Percentiles rank a stretch among this genome's conserved stretches.
phyloP scores from a whole-genome alignment of 805 yeast genomes.

The Metschnikowia bowlesiae region DNA sequence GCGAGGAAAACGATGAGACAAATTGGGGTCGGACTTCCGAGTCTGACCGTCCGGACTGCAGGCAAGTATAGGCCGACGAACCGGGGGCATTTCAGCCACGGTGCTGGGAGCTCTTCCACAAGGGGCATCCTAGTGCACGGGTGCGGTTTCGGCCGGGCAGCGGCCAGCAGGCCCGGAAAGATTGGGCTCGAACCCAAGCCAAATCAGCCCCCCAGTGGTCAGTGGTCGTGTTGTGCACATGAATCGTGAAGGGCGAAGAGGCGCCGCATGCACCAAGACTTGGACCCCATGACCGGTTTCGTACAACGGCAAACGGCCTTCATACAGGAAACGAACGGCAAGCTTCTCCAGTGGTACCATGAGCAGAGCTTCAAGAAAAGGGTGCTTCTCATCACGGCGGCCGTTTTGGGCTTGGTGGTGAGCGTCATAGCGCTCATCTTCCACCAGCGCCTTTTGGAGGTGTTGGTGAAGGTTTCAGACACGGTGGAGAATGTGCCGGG shows the following conservation, averaged over 20 bases:
- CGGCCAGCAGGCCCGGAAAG: too few species aligned
- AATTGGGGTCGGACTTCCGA: neutral
- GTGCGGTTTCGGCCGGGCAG: too few species aligned
- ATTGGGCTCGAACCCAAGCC: too few species aligned
- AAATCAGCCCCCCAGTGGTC: too few species aligned
- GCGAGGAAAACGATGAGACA: neutral
- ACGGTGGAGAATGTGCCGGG: conserved; percentile 36
- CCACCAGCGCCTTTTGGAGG: conserved; percentile 32
- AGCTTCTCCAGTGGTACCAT: conserved; percentile 14
- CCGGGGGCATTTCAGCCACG: too few species aligned
- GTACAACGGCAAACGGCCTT: neutral
- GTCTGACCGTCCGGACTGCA: too few species aligned
- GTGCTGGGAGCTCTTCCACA: too few species aligned
- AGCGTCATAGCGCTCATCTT: conserved; percentile 25
- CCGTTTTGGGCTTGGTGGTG: conserved; percentile 16
- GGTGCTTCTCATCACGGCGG: conserved; percentile 14
- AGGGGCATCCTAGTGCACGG: too few species aligned
- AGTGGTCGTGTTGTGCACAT: neutral
- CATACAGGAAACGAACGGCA: conserved; percentile 4
- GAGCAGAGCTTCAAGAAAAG: conserved; percentile 14
- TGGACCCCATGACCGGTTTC: neutral
- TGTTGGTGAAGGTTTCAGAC: conserved; percentile 42
- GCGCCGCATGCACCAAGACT: neutral
- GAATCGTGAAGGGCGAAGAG: neutral
- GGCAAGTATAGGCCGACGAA: too few species aligned